phyloP scores from a whole-genome alignment of 1,284 basidiomycete genomes.

The Leccinum solheimii region DNA sequence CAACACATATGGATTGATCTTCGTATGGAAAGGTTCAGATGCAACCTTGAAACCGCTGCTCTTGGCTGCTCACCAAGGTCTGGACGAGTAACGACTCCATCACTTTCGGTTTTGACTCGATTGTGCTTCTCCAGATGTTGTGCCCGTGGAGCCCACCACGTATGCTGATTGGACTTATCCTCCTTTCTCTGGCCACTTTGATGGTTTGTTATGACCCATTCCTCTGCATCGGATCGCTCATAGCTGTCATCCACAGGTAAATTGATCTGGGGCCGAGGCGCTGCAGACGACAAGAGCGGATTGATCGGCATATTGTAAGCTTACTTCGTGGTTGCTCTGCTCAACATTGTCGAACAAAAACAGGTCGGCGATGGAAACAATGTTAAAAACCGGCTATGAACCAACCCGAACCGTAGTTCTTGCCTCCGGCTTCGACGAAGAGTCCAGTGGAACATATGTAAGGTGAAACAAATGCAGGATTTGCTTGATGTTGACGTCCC shows the following conservation, averaged over 20 bases:
- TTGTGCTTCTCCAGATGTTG: conserved; percentile 45
- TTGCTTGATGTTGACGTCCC: conserved; percentile 4
- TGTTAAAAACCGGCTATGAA: conserved; percentile 45
- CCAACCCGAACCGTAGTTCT: conserved; percentile 54
- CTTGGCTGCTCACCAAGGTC: conserved; percentile 66
- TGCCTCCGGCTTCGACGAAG: conserved; percentile 67
- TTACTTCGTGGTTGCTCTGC: not conserved
- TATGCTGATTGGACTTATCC: conserved; percentile 55
- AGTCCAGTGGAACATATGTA: conserved; percentile 51
- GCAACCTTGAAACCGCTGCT: conserved; percentile 61
- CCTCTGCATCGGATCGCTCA: not conserved
- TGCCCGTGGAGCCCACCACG: conserved; percentile 56
- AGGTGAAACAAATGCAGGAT: conserved; percentile 3
- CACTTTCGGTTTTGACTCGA: not conserved
- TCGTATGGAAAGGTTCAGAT: conserved; percentile 61
- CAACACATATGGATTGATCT: conserved; percentile 66
- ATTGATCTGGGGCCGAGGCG: conserved; percentile 53
- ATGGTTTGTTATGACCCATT: conserved; percentile 33
- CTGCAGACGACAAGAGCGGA: conserved; percentile 51
- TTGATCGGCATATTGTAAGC: conserved; percentile 45
- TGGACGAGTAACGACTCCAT: conserved; percentile 1
- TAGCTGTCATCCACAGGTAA: conserved; percentile 27
- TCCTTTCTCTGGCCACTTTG: conserved; percentile 53
- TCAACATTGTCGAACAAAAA: not conserved
- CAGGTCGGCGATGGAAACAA: conserved; percentile 42